Conservation (phyloP, 2,329 filamentous ascomycete genomes). For the Colletotrichum incanum region DNA sequence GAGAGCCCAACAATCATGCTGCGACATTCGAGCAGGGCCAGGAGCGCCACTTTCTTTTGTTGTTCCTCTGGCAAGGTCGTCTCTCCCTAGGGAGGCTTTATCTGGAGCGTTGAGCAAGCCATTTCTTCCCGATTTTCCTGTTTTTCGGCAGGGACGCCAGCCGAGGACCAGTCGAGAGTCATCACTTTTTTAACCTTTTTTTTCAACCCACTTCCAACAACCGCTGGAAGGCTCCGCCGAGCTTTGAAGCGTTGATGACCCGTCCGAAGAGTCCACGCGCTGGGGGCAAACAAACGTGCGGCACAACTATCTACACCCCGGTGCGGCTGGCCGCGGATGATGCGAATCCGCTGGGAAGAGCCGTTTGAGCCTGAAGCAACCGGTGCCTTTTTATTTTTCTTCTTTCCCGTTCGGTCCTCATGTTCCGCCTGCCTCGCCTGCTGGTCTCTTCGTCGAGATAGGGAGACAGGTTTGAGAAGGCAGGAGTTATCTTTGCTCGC, state of each 20-base stretch:
- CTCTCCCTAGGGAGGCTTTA: background rate
- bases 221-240: slow-evolving; percentile 36
- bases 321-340: slow-evolving; percentile 34
- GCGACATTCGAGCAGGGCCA: slow-evolving; percentile 34
- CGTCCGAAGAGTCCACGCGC: slow-evolving; percentile 45
- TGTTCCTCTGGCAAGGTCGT: slow-evolving; percentile 41
- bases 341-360: slow-evolving; percentile 45
- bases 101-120: slow-evolving; percentile 30
- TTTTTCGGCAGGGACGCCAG: slow-evolving; percentile 25
- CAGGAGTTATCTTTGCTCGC: slow-evolving; percentile 23
- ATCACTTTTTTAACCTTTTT: background rate
- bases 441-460: slow-evolving; percentile 37
- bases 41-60: slow-evolving; percentile 36
- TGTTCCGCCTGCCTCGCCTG: slow-evolving; percentile 30
- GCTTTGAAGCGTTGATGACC: slow-evolving; percentile 46
- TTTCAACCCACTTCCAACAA: slow-evolving; percentile 14
- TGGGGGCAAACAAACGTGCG: background rate
- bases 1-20: slow-evolving; percentile 13
- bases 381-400: slow-evolving; percentile 5
- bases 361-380: slow-evolving; percentile 44
- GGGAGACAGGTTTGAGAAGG: slow-evolving; percentile 36
- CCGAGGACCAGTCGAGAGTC: slow-evolving; percentile 32
- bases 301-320: background rate
- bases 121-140: slow-evolving; percentile 29
- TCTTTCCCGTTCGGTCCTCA: slow-evolving; percentile 7